phyloP scores from a whole-genome alignment of 306 rosid genomes.

The Delonix regia region DNA sequence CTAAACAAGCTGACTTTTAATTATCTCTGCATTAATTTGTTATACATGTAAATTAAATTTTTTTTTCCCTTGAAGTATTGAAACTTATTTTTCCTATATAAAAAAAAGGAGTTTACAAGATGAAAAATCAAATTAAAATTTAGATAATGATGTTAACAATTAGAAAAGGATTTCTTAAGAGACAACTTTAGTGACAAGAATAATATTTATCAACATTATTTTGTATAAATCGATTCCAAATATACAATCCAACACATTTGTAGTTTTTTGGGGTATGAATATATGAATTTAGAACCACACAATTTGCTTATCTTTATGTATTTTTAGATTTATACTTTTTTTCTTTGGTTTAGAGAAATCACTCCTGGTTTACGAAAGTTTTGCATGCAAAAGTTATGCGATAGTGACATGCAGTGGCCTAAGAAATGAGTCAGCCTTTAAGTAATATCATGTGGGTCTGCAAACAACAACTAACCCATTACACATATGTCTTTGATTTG shows the following conservation, averaged over 20 bases:
- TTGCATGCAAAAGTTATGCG: conserved; percentile 19
- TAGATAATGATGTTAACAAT: background rate
- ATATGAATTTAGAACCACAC: background rate
- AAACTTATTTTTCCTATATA: background rate
- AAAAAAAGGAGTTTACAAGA: too few relatives aligned
- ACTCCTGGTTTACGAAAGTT: background rate
- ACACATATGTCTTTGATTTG: background rate
- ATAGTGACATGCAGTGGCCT: background rate
- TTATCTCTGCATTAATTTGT: too few relatives aligned
- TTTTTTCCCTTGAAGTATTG: too few relatives aligned
- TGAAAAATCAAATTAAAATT: too few relatives aligned
- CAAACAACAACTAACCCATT: background rate
- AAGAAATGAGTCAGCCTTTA: conserved; percentile 28
- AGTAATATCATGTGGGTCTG: conserved; percentile 15
- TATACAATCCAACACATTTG: too few relatives aligned
- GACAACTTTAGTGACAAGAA: background rate
- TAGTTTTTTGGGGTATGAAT: background rate
- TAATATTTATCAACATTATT: background rate
- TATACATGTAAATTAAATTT: too few relatives aligned
- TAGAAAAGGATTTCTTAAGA: background rate
- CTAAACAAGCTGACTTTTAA: too few relatives aligned
- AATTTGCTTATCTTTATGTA: background rate
- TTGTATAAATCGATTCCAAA: background rate
- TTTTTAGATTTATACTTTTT: too few relatives aligned
- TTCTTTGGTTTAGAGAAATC: background rate